Base-by-base conservation (phyloP, 345 rosid genomes). In the Punica granatum region DNA sequence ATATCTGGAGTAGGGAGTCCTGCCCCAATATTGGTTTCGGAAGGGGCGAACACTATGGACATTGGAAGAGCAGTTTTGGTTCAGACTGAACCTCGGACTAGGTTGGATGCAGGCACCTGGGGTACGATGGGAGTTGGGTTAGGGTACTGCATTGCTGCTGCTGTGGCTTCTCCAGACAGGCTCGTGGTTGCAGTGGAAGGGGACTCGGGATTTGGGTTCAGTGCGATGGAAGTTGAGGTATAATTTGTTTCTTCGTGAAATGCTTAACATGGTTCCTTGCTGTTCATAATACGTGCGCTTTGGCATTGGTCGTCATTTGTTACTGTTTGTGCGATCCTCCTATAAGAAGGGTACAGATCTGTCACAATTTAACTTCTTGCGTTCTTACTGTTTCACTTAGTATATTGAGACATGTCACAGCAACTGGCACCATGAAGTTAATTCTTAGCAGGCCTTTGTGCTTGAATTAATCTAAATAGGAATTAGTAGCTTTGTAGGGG, bases 151-250 rank as follows among this genome's bases (percentile, higher is more conserved):
- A 86, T 94, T 70, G 99, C 99, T 15, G 98, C 98, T 80, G 96
- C 96, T 19, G 88, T 88, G 78, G 99, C 98, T 72, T 88, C 75
- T 64, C 98, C 98, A 68, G 86, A 86, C 32, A 75, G 90, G 46
- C 92, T 94, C 69, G 96, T 89, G 32, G 92, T 94, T 54, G 96
- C 99, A 0, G 99, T 94, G 43, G 99, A 94, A 82, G 99, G 99
- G 7, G 99, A 94, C 78, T 94, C 99, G 44, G 98, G 98, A 63
- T 94, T 94, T 33, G 95, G 98, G 63, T 94, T 94, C 78, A 94
- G 99, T 54, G 99, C 95, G n/a, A 86, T 94, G 85, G 98, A 94
- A 83, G 97, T 91, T 66, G 97, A 91, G 97, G 97, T 91, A 89
- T 65, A 41, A 23, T 67, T 43, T 73, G 37, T 46, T 31, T 14